phyloP scores from a whole-genome alignment of 345 rosid genomes.

The Lagerstroemia speciosa region DNA sequence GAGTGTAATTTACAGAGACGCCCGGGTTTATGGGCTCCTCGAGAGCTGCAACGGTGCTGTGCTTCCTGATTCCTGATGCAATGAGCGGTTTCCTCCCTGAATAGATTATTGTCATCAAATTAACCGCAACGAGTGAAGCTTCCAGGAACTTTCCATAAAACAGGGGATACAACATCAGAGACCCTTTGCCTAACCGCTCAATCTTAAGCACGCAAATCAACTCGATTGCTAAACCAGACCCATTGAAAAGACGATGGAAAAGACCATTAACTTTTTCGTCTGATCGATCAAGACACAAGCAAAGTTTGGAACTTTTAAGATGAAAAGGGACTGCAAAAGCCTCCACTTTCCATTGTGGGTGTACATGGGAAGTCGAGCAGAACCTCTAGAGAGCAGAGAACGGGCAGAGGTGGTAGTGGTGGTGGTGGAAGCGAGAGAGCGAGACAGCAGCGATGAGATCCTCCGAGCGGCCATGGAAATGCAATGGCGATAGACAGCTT shows the following conservation, averaged over 20 bases:
- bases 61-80: neutral
- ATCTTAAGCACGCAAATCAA: too few relatives aligned
- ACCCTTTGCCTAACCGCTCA: too few relatives aligned
- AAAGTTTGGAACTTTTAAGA: neutral
- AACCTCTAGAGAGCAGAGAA: neutral
- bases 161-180: neutral
- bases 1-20: conserved; percentile 9
- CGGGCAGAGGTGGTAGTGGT: neutral
- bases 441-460: conserved; percentile 40
- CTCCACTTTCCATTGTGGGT: neutral
- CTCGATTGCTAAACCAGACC: too few relatives aligned
- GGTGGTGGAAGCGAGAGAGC: conserved; percentile 22
- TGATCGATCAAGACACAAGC: neutral
- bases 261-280: neutral
- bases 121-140: neutral
- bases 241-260: neutral
- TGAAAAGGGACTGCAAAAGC: neutral
- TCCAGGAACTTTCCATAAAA: neutral
- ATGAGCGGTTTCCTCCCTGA: conserved; percentile 5
- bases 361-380: neutral
- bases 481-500: neutral
- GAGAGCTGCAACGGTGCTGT: conserved; percentile 11
- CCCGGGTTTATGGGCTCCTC: conserved; percentile 8
- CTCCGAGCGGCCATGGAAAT: conserved; percentile 17
- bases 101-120: neutral